A percentile compares a stretch with the other conserved stretches of the same genome.
Conservation (phyloP, 768 basidiomycete genomes). For the Tylopilus subfusipes region DNA sequence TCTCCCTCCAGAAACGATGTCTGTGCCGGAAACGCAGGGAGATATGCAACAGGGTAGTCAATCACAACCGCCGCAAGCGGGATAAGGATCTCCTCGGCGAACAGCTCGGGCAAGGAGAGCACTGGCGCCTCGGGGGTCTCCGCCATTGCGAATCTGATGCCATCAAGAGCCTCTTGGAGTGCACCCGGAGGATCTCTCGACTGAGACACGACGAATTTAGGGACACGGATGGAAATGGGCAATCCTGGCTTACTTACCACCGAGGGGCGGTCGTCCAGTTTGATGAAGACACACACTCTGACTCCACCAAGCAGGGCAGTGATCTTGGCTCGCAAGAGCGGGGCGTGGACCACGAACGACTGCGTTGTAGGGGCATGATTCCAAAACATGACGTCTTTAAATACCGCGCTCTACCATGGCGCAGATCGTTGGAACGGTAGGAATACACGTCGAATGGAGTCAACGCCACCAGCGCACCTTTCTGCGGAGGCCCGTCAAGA, state of each 20-base stretch:
- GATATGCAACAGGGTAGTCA: conserved; percentile 59
- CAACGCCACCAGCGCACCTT: conserved; percentile 30
- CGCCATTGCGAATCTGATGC: conserved; percentile 3
- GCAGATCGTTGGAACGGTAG: background rate
- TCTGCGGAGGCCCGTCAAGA: conserved; percentile 39
- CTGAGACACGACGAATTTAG: conserved; percentile 13
- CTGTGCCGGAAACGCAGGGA: conserved; percentile 40
- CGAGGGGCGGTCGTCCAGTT: conserved; percentile 12
- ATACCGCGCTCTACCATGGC: conserved; percentile 23
- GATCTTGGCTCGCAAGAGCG: conserved; percentile 15
- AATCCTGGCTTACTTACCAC: conserved; percentile 18
- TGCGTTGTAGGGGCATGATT: conserved; percentile 47
- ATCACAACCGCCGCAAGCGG: conserved; percentile 58
- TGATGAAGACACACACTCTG: conserved; percentile 17
- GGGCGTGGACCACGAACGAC: conserved; percentile 52
- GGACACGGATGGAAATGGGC: background rate
- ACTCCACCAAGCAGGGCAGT: background rate
- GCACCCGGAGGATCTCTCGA: conserved; percentile 6
- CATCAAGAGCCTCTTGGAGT: conserved; percentile 14
- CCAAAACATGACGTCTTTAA: conserved; percentile 42
- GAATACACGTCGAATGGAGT: background rate
- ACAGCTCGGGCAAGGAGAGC: conserved; percentile 28
- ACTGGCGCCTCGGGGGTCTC: conserved; percentile 14
- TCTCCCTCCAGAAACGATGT: conserved; percentile 43
- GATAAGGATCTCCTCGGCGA: conserved; percentile 33